Evolutionary conservation across 2,329 filamentous ascomycete species (phyloP).

Genomic region (Blumeriella jaapii): DNA sequence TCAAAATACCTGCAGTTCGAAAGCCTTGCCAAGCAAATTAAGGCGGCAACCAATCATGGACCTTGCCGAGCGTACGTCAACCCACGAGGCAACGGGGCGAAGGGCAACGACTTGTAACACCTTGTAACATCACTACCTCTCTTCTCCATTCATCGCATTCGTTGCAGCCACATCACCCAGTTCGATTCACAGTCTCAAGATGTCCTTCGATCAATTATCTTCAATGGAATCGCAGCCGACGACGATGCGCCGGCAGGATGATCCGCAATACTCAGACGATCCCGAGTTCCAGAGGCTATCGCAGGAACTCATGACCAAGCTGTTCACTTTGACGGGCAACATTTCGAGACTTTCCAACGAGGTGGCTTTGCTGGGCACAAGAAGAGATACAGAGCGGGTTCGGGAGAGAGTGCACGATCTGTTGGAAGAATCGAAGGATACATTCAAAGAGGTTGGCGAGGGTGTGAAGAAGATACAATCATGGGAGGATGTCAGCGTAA

Average conservation of each 20-base stretch:
- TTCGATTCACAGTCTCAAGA: constrained; percentile 35
- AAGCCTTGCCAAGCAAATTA: too few relatives aligned
- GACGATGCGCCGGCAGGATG: constrained; percentile 54
- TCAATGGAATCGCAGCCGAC: constrained; percentile 73
- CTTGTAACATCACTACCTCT: too few relatives aligned
- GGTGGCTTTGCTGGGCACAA: constrained; percentile 75
- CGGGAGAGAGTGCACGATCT: constrained; percentile 82
- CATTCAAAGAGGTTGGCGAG: constrained; percentile 87
- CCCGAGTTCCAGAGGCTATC: constrained; percentile 82
- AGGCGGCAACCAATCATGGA: too few relatives aligned
- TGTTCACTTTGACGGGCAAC: constrained; percentile 82
- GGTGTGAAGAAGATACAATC: constrained; percentile 84
- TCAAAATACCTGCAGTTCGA: too few relatives aligned
- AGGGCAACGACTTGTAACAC: too few relatives aligned
- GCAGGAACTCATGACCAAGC: constrained; percentile 71
- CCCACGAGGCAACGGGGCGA: too few relatives aligned
- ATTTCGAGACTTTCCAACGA: constrained; percentile 78
- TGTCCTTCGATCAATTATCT: constrained; percentile 88
- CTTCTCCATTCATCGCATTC: not conserved
- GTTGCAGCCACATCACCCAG: not conserved
- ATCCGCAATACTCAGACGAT: constrained; percentile 74
- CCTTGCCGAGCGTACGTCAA: too few relatives aligned
- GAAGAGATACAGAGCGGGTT: constrained; percentile 80
- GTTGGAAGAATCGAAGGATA: constrained; percentile 72
- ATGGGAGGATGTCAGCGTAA: constrained; percentile 74